Evolutionary conservation across 495 filamentous ascomycete genomes (phyloP), one percentile per base, ranked within the genome.

Genomic region (Trichoderma asperelloides): DNA sequence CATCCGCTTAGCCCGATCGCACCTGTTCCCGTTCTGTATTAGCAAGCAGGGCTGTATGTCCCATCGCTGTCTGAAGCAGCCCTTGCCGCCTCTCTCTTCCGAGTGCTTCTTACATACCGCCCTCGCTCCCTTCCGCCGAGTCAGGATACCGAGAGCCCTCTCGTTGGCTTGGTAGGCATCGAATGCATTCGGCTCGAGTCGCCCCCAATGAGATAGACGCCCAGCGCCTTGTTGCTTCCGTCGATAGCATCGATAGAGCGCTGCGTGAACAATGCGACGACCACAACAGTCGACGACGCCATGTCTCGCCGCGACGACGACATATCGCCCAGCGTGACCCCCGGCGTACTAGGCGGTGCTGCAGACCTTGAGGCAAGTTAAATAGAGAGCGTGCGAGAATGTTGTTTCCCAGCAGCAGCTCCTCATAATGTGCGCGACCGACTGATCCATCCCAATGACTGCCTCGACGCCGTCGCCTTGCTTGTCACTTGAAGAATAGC

Each of bases 241-340:
- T 21, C 16, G 25, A 60, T 30, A 60, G 55, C 55, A 28, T 16
- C 55, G 23, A 16, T 16, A 60, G 55, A 60, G 25, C 55, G 27
- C 12, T 18, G 55, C 55, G 11, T 60, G 55, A 60, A 60, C 55
- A 28, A 60, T 60, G 55, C 55, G 55, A 60, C 55, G 12, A 16
- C 16, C 7, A 60, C 43, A n/a, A 16, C 43, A 15, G 43, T 23
- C 55, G 55, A 30, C 55, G 25, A 60, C 55, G 25, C 55, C 55
- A 60, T 60, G 55, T 28, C 55, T 18, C 55, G 1, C 55, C 11
- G 55, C 55, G 55, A 60, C 55, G 55, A 60, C 55, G 55, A 60
- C n/a, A 60, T 28, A 25, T 25, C 55, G 23, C 55, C 55, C 55
- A 60, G 55, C 55, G 55, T 60, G 55, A 60, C 55, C 12, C 16